Percentiles rank a stretch among this genome's conserved stretches.
Conservation (phyloP, 352 stramenopile species). For the Globisporangium spinosum region DNA sequence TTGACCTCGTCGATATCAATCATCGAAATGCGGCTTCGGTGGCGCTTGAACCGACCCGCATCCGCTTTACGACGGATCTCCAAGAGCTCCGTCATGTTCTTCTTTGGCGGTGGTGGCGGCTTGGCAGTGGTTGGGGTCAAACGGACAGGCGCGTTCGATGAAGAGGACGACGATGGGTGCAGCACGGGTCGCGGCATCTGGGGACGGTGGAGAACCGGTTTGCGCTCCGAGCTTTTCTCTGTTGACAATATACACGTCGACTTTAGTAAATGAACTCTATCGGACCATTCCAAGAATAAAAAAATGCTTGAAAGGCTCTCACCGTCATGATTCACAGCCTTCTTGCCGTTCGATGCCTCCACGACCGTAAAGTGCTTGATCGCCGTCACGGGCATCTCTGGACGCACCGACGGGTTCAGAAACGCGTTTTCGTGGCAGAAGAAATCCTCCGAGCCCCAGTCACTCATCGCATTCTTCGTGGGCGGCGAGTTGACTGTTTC, state of each 20-base stretch:
- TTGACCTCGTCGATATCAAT: slow-evolving; percentile 88
- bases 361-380: slow-evolving; percentile 61
- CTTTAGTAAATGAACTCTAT: background rate
- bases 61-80: slow-evolving; percentile 84
- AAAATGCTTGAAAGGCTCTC: background rate
- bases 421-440: slow-evolving; percentile 69
- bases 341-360: slow-evolving; percentile 28
- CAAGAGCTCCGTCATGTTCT: slow-evolving; percentile 65
- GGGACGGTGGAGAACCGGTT: slow-evolving; percentile 42
- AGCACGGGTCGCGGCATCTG: slow-evolving; percentile 36
- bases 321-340: slow-evolving; percentile 18
- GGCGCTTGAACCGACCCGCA: slow-evolving; percentile 75
- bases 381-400: slow-evolving; percentile 34
- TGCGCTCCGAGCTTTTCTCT: slow-evolving; percentile 23
- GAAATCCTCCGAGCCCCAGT: slow-evolving; percentile 39
- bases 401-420: slow-evolving; percentile 52
- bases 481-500: slow-evolving; percentile 25
- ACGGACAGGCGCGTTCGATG: slow-evolving; percentile 22
- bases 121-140: slow-evolving; percentile 27
- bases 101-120: slow-evolving; percentile 49
- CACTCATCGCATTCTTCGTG: slow-evolving; percentile 14
- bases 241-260: background rate
- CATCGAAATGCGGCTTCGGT: slow-evolving; percentile 84
- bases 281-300: background rate
- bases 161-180: slow-evolving; percentile 19